Evolutionary conservation across 306 rosid species (phyloP).

Genomic region (Medicago arabica): DNA sequence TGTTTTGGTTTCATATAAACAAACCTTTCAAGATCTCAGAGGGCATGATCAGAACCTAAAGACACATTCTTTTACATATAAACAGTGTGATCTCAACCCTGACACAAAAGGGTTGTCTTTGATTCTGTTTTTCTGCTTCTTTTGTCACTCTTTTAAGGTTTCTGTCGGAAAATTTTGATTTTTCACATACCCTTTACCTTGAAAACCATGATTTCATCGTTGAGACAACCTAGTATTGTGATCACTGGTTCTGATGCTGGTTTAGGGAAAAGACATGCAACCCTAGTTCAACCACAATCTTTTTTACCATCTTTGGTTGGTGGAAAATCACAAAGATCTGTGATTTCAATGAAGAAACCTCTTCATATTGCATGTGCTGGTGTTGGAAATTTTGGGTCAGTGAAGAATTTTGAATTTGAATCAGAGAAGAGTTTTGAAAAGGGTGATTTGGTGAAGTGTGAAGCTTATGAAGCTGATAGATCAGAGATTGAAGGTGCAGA

Average conservation of each 20-base stretch:
- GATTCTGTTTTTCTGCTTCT: not conserved
- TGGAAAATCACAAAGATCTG: conserved; percentile 21
- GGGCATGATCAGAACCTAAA: conserved; percentile 39
- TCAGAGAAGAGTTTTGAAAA: conserved; percentile 33
- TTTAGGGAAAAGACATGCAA: conserved; percentile 43
- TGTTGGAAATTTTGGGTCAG: conserved; percentile 38
- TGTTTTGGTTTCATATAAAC: conserved; percentile 24
- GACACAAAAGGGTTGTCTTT: conserved; percentile 34
- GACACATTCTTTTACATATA: conserved; percentile 3
- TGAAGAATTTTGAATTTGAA: conserved; percentile 49
- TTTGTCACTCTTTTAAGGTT: conserved; percentile 15
- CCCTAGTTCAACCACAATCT: conserved; percentile 37
- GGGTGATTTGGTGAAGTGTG: conserved; percentile 55
- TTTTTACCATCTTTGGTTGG: conserved; percentile 40
- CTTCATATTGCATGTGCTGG: conserved; percentile 58
- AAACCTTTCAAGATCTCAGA: conserved; percentile 44
- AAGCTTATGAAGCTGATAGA: conserved; percentile 72
- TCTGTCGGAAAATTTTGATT: conserved; percentile 37
- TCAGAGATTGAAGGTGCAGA: conserved; percentile 58
- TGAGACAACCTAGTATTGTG: conserved; percentile 52
- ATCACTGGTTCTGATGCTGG: conserved; percentile 45
- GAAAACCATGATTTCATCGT: conserved; percentile 47
- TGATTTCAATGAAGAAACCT: conserved; percentile 54
- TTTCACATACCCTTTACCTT: conserved; percentile 16
- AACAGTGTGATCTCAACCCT: conserved; percentile 13